Evolutionary conservation across 805 yeast species (phyloP).

Genomic region (Wickerhamiella sergipiensis): DNA sequence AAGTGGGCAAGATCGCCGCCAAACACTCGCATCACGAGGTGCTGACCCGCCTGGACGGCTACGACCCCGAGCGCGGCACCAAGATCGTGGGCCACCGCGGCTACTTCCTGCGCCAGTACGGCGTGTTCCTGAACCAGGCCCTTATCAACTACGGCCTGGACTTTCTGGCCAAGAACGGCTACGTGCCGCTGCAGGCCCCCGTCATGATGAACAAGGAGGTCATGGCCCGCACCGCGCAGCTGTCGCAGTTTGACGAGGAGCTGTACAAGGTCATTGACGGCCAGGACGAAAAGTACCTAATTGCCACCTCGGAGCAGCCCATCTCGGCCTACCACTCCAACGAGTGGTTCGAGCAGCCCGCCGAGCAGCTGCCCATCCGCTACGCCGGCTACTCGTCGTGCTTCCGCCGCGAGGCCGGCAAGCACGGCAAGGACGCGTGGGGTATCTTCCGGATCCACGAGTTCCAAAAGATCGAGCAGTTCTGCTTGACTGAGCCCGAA

Average conservation of each 20-base stretch:
- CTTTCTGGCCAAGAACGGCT: slow-evolving; percentile 66
- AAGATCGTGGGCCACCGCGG: slow-evolving; percentile 98
- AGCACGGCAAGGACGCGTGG: slow-evolving; percentile 99
- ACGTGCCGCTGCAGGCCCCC: slow-evolving; percentile 91
- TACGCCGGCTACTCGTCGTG: slow-evolving; percentile 98
- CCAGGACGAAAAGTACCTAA: slow-evolving; percentile 90
- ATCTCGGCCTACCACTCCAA: slow-evolving; percentile 93
- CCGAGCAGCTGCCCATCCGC: slow-evolving; percentile 89
- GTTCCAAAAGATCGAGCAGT: slow-evolving; percentile 96
- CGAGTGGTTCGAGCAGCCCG: slow-evolving; percentile 97
- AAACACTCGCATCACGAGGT: slow-evolving; percentile 94
- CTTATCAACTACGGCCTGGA: slow-evolving; percentile 88
- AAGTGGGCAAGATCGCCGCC: slow-evolving; percentile 57
- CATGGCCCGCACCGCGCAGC: slow-evolving; percentile 98
- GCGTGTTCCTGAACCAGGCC: slow-evolving; percentile 97
- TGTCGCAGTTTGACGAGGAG: slow-evolving; percentile 96
- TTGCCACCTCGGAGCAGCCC: slow-evolving; percentile 99
- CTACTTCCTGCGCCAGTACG: slow-evolving; percentile 84
- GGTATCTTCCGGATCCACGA: slow-evolving; percentile 99
- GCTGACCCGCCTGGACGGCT: slow-evolving; percentile 86
- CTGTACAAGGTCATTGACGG: slow-evolving; percentile 94
- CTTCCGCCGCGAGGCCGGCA: slow-evolving; percentile 99
- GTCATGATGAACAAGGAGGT: slow-evolving; percentile 99
- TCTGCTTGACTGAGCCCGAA: slow-evolving; percentile 91
- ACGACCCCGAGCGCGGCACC: slow-evolving; percentile 98